Conservation (phyloP, 2,329 filamentous ascomycete genomes). For the Colletotrichum euphorbiae region DNA sequence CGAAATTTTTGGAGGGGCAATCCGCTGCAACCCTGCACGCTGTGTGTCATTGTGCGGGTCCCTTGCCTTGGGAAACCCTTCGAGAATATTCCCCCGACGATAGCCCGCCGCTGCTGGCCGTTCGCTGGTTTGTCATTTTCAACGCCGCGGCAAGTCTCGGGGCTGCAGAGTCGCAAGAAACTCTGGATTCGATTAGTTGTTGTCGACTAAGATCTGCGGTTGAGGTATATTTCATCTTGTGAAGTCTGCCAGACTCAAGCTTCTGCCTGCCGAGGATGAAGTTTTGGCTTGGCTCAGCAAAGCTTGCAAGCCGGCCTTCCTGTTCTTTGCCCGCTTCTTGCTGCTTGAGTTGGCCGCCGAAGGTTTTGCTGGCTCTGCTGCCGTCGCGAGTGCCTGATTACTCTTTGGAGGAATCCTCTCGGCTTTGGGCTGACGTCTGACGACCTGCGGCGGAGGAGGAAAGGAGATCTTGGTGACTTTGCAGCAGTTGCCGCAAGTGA, state of each 20-base stretch:
- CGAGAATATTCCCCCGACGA: constrained; percentile 41
- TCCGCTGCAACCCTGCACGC: constrained; percentile 36
- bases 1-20: constrained; percentile 45
- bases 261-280: constrained; percentile 49
- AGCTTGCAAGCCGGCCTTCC: constrained; percentile 75
- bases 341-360: constrained; percentile 66
- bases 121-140: constrained; percentile 19
- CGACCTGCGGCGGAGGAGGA: constrained; percentile 19
- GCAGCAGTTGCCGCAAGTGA: constrained; percentile 36
- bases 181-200: too few species aligned
- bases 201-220: too few species aligned
- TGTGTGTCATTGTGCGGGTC: constrained; percentile 39
- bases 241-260: constrained; percentile 65
- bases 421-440: constrained; percentile 45
- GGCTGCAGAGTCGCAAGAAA: too few species aligned
- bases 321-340: constrained; percentile 73
- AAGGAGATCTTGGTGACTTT: constrained; percentile 32
- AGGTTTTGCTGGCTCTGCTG: constrained; percentile 40
- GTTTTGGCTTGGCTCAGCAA: constrained; percentile 66
- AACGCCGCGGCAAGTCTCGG: not conserved
- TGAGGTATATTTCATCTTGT: constrained; percentile 56
- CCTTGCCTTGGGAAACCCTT: constrained; percentile 29
- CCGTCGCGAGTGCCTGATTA: not conserved
- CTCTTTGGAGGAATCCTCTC: constrained; percentile 12
- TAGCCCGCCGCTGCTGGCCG: constrained; percentile 21